Conservation (phyloP, 345 rosid genomes). For the Dipteronia sinensis region DNA sequence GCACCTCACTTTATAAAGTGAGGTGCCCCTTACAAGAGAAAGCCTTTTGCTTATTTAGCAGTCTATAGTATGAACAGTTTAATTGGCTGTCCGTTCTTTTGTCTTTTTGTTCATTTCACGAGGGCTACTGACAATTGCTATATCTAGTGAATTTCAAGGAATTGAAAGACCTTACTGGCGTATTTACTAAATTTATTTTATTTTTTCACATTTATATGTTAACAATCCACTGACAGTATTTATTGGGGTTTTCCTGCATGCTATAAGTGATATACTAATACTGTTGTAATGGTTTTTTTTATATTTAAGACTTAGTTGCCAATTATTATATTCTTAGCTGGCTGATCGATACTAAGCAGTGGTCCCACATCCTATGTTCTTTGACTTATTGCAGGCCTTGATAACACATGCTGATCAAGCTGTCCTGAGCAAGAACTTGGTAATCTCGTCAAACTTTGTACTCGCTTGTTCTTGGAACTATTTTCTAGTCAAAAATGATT, state of each 20-base stretch:
- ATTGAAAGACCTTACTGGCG: not conserved
- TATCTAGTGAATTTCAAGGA: not conserved
- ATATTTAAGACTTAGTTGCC: not conserved
- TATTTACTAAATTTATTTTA: not conserved
- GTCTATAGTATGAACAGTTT: not conserved
- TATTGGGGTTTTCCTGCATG: not conserved
- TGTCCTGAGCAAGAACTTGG: constrained; percentile 79
- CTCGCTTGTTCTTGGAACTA: not conserved
- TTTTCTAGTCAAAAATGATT: not conserved
- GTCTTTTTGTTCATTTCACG: not conserved
- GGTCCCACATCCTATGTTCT: constrained; percentile 11
- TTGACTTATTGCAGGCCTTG: constrained; percentile 49
- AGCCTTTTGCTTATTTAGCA: not conserved
- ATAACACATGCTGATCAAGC: constrained; percentile 64
- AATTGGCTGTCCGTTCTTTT: not conserved
- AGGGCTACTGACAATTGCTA: not conserved
- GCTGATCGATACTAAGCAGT: not conserved
- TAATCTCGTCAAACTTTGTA: constrained; percentile 26
- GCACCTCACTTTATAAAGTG: not conserved
- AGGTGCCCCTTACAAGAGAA: not conserved
- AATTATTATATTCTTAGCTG: not conserved
- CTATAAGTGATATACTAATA: not conserved
- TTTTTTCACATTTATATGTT: not conserved
- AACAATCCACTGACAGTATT: not conserved
- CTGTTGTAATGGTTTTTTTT: not conserved